Evolutionary conservation across 805 yeast species (phyloP).

Genomic region (Kuraishia cidri): DNA sequence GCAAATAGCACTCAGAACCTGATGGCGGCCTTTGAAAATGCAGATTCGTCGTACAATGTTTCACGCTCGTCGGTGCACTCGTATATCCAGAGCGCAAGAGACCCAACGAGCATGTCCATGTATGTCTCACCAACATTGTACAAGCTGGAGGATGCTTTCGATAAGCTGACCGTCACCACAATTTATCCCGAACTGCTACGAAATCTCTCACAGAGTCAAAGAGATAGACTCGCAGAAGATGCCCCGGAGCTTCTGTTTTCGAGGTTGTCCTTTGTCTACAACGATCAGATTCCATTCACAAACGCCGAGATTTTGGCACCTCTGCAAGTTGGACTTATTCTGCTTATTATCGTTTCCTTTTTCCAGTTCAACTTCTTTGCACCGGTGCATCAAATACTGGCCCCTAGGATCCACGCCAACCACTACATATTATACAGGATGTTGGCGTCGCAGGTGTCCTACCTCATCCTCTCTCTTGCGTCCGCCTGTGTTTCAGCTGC

Average conservation of each 20-base stretch:
- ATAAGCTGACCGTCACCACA: conserved; percentile 10
- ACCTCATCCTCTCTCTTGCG: conserved; percentile 47
- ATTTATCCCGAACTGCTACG: conserved; percentile 18
- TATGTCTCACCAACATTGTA: conserved; percentile 35
- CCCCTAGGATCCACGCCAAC: conserved; percentile 26
- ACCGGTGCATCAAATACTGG: conserved; percentile 41
- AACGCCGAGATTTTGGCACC: conserved; percentile 54
- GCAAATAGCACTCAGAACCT: conserved; percentile 34
- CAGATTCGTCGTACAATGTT: conserved; percentile 20
- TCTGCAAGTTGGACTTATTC: conserved; percentile 67
- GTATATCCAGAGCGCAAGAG: conserved; percentile 58
- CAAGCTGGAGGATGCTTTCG: conserved; percentile 22
- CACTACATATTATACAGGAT: conserved; percentile 47
- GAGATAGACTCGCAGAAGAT: conserved; percentile 10
- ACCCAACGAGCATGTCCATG: conserved; percentile 35
- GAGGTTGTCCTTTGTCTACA: conserved; percentile 2
- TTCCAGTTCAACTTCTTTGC: conserved; percentile 59
- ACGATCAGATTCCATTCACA: conserved; percentile 42
- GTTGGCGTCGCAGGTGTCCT: conserved; percentile 39
- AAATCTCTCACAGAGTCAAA: conserved; percentile 14
- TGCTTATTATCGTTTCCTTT: conserved; percentile 61
- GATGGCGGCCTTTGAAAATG: conserved; percentile 27
- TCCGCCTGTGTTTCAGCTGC: conserved; percentile 56
- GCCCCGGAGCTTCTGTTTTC: conserved; percentile 16
- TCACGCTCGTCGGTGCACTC: conserved; percentile 21